Base-by-base conservation (phyloP, 163 green algal genomes). In the Smithsoniella earleae region DNA sequence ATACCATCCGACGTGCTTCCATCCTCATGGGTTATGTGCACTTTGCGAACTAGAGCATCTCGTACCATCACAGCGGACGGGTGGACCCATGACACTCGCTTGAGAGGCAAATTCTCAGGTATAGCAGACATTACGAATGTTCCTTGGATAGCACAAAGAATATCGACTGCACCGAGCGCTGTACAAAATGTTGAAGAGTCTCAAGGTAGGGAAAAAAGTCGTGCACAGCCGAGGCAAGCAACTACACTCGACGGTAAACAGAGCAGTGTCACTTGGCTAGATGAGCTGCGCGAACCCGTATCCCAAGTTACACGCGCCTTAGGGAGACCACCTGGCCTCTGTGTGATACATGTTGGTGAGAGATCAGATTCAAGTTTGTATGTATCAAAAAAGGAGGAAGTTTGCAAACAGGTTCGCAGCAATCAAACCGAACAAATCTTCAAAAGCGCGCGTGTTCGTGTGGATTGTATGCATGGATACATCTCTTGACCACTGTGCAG, bases 301-400 rank as follows among this genome's bases (percentile, higher is more conserved):
- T n/a, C 31, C 10, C 30, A 69, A 31, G 58, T 69, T 30, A 40
- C 58, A 34, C 6, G 25, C 3, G 58, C 25, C 16, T 66, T 84
- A 2, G 78, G 79, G 2, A 72, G 87, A 3, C 75, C 79, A 1
- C 89, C 89, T 6, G 81, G 82, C 2, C 82, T 95, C 46, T 84
- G 79, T 18, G 89, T 95, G 2, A 77, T 95, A 20, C 66, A 94
- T 2, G 89, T 92, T 20, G 89, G 89, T 37, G 76, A 81, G 18
- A 77, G 89, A 2, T 82, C 84, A 3, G 89, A 94, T 81, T 89
- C 82, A 46, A 31, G 80, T 52, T 77, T 94, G 13, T 95, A 95
- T 54, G 89, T 95, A 0, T 55, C 74, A 1, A 80, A 83, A 13
- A 95, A 95, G 79, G 66, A 84, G 46, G 87, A 95, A 78, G 86